These are phyloP conservation scores for Dictyostelium capitatum DNA, from an alignment of 78 protist genomes.

Conservation along the genomic window DNA sequence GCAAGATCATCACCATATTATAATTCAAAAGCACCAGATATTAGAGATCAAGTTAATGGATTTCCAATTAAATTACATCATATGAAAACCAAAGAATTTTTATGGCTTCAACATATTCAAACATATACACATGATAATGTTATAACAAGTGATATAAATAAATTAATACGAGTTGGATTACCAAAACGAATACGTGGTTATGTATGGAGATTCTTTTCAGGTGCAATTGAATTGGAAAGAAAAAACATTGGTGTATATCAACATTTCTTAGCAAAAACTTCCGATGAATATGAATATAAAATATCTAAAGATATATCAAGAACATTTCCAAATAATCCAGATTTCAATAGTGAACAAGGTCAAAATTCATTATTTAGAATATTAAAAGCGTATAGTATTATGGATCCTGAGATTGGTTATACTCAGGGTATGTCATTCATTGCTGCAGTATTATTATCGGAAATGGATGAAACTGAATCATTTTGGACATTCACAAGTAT, in stretches of 20 bases:
- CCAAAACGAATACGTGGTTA: conserved; percentile 59
- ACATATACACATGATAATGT: conserved; percentile 5
- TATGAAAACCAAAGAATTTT: conserved; percentile 27
- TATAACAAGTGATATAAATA: neutral
- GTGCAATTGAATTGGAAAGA: conserved; percentile 62
- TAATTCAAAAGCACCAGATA: conserved; percentile 43
- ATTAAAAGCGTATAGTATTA: conserved; percentile 53
- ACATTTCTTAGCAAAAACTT: conserved; percentile 5
- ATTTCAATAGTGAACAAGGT: conserved; percentile 48
- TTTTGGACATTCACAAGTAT: conserved; percentile 59
- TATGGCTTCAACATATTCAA: conserved; percentile 48
- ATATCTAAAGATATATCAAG: conserved; percentile 68
- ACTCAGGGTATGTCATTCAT: conserved; percentile 79
- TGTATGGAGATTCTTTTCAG: conserved; percentile 40
- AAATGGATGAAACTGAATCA: conserved; percentile 75
- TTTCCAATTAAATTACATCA: conserved; percentile 24
- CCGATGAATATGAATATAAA: conserved; percentile 69
- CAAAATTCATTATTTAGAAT: conserved; percentile 61
- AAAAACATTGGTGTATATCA: conserved; percentile 78
- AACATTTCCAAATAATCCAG: conserved; percentile 58
- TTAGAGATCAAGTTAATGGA: conserved; percentile 44
- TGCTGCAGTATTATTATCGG: conserved; percentile 45
- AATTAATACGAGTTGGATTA: conserved; percentile 28
- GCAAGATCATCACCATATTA: conserved; percentile 16
- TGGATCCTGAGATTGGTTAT: conserved; percentile 80